A percentile compares a stretch with the other conserved stretches of the same genome.
phyloP scores from a whole-genome alignment of 257 asterid genomes.

The Solanum neorickii region DNA sequence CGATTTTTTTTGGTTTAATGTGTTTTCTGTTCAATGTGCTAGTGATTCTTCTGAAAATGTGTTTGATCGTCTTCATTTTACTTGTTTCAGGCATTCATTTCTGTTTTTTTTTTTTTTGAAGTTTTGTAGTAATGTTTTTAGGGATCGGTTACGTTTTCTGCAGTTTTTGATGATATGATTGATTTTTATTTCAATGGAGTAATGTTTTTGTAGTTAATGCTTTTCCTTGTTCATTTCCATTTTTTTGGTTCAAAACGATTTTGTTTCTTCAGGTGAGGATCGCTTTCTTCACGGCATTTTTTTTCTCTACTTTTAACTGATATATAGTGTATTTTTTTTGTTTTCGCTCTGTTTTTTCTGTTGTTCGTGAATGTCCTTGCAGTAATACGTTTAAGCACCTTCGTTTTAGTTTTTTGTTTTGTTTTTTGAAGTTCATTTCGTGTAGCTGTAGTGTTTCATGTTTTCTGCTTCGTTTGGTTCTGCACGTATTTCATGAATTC shows the following conservation, averaged over 20 bases:
- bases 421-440: background rate
- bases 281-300: background rate
- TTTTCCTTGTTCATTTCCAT: background rate
- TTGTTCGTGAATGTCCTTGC: background rate
- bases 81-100: background rate
- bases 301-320: background rate
- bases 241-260: background rate
- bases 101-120: background rate
- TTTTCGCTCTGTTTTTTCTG: background rate
- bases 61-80: background rate
- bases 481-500: background rate
- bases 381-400: background rate
- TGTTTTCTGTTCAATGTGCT: background rate
- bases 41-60: background rate
- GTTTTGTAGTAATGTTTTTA: background rate
- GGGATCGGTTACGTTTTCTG: background rate
- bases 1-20: background rate
- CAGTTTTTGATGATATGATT: background rate
- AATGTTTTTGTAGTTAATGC: background rate
- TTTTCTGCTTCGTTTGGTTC: background rate
- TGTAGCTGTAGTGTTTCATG: background rate
- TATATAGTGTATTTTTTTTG: background rate
- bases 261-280: background rate
- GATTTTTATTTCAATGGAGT: background rate
- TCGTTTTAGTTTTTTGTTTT: background rate